Evolutionary conservation across 352 stramenopile genomes (phyloP).

Genomic region (Phytophthora litchii): DNA sequence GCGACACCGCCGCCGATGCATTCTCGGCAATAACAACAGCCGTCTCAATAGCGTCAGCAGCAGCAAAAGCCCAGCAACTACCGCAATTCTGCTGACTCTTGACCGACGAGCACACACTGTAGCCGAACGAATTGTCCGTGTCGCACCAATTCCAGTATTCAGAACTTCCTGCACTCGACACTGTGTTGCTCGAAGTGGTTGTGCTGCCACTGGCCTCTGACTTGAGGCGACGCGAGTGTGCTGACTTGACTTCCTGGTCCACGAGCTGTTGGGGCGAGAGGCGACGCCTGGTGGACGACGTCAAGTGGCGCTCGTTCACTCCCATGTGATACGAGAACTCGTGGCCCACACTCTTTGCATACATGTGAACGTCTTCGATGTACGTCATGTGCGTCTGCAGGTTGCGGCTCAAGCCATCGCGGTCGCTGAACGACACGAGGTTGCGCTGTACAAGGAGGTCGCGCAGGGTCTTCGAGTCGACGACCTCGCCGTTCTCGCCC

Average conservation of each 20-base stretch:
- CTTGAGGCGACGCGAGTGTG: conserved; percentile 31
- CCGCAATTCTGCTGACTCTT: conserved; percentile 85
- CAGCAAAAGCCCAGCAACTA: conserved; percentile 84
- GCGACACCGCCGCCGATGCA: conserved; percentile 55
- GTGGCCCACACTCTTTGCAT: conserved; percentile 61
- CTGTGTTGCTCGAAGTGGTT: conserved; percentile 11
- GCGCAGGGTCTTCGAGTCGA: conserved; percentile 49
- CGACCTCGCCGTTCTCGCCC: conserved; percentile 44
- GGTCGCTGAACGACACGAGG: conserved; percentile 30
- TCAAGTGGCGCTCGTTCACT: conserved; percentile 67
- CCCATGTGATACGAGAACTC: conserved; percentile 72
- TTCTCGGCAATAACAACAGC: conserved; percentile 72
- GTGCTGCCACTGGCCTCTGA: conserved; percentile 29
- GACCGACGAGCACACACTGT: conserved; percentile 73
- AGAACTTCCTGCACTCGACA: conserved; percentile 26
- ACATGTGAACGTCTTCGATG: conserved; percentile 72
- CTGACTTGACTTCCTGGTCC: conserved; percentile 55
- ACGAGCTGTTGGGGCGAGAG: conserved; percentile 66
- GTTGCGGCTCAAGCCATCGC: conserved; percentile 45
- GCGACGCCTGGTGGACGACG: conserved; percentile 38
- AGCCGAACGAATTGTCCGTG: conserved; percentile 61
- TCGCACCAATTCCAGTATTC: conserved; percentile 77
- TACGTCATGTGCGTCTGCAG: conserved; percentile 80
- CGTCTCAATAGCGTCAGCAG: conserved; percentile 79
- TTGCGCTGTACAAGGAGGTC: conserved; percentile 55